Percentiles rank a stretch among this genome's conserved stretches.
These are phyloP conservation scores for Globisporangium nunn DNA, from an alignment of 352 stramenopile species.

Conservation along the genomic window DNA sequence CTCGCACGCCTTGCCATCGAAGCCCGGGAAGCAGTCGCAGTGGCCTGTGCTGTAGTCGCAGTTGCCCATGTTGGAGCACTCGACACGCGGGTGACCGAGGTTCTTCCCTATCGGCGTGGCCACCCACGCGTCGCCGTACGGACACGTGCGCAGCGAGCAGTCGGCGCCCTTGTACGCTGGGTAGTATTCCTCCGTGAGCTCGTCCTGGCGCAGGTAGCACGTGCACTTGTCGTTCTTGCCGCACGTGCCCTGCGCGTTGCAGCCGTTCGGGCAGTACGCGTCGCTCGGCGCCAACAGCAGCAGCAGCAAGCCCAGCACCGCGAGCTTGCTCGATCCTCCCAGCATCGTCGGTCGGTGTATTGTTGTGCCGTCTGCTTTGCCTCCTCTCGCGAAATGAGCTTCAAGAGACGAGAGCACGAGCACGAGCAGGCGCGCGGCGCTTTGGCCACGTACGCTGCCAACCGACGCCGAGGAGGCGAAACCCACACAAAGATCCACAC, in stretches of 20 bases:
- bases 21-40: conserved; percentile 89
- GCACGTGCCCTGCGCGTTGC: conserved; percentile 83
- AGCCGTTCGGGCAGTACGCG: conserved; percentile 79
- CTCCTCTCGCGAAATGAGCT: no score
- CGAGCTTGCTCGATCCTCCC: conserved; percentile 29
- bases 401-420: no score
- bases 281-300: conserved; percentile 7
- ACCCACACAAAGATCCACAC: no score
- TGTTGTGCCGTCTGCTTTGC: background rate
- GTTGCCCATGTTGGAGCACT: conserved; percentile 92
- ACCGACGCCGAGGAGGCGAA: no score
- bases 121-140: conserved; percentile 63
- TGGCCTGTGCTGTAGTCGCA: conserved; percentile 89
- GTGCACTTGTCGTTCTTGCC: conserved; percentile 89
- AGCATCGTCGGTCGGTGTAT: conserved; percentile 20
- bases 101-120: conserved; percentile 51
- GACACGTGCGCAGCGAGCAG: conserved; percentile 76
- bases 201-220: conserved; percentile 82
- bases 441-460: no score
- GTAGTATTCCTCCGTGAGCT: conserved; percentile 27
- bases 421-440: no score
- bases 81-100: conserved; percentile 60
- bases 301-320: conserved; percentile 16
- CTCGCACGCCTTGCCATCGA: conserved; percentile 88
- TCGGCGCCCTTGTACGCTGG: conserved; percentile 67